Base-by-base conservation (phyloP, 1,284 basidiomycete genomes). In the Bondarzewia mesenterica region DNA sequence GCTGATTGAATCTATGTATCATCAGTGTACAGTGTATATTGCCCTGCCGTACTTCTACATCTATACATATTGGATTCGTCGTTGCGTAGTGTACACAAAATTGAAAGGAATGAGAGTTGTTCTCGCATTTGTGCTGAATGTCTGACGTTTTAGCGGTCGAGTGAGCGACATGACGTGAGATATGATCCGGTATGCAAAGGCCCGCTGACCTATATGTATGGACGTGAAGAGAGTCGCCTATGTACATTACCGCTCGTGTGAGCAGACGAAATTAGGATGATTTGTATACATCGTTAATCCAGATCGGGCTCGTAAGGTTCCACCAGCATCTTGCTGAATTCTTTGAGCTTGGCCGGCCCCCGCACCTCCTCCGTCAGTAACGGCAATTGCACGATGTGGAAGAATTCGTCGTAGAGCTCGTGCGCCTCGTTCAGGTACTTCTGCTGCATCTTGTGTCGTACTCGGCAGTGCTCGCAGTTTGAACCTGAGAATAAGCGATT, bases 361-460 rank as follows among this genome's bases (percentile, higher is more conserved):
- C 96, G 79, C 3, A 99, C 93, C 69, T 99, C 96, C 64, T 98
- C 93, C 4, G 94, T 98, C 50, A 98, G 78, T 32, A 99, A 72
- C 2, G 95, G 95, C 49, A 99, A 80, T 63, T 87, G 83, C 40
- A 96, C 70, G 59, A 97, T 94, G 64, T 97, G 92, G 82, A 97
- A 97, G 64, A 95, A 94, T 63, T 97, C 91, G 67, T 92, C 90
- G 63, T 96, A 96, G 49, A 96, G 82, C 63, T 96, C 93, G 65
- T 95, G 89, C 22, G 93, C 93, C 70, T 96, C 93, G 48, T 74
- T 77, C 25, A 97, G 80, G 65, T 97, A 97, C 67, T 96, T 97
- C 68, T 94, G 91, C 69, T 97, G 95, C 93, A 99, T 99, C 70
- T 88, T 89, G 69, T 93, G 86, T 53, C 95, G 81, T 20, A 97